Base-by-base conservation (phyloP, 1,284 basidiomycete genomes). In the Golubevia pallescens region DNA sequence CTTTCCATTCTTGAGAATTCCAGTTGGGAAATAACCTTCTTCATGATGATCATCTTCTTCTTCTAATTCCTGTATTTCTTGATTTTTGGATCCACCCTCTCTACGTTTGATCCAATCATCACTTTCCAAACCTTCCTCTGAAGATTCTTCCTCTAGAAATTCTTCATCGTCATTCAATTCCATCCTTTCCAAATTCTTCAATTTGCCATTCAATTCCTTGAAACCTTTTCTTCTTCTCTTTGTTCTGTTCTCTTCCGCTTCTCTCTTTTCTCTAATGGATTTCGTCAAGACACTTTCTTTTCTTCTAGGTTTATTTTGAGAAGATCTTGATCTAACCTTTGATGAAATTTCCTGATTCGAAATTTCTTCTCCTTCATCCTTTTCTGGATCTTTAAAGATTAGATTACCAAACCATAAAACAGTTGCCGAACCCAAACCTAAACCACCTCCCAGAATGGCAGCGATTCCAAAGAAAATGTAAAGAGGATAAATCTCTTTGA, bases 401-500 rank as follows among this genome's bases (percentile, higher is more conserved):
- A 73, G 70, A 0, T 68, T 63, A 7, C 55, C 62, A 13, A 69
- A 1, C 42, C 71, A 73, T 54, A 75, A 55, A 3, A 73, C 57
- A 0, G 20, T 66, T 0, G 71, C 66, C 0, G 73, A 63, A 8
- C 14, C 42, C 0, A 68, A 0, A 0, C 73, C 73, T 60, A 75
- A 69, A 6, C 21, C 13, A 14, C 69, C 10, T 0, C 73, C 73
- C 0, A 75, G 58, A 13, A 67, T 62, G 16, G 34, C 62, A 0
- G 73, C 73, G 3, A 67, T 69, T 0, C 73, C 73, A 0, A 75
- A 38, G 48, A 75, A 75, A 61, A 75, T 65, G 60, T 75, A 75
- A 10, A 75, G 66, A 0, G 73, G 73, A 38, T 75, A 75, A 16
- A 75, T 51, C 28, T 75, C 73, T 1, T 13, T 60, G 0, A 28